These are phyloP conservation scores for Geosmithia morbida DNA, from an alignment of 2,329 filamentous ascomycete genomes.

Conservation along the genomic window DNA sequence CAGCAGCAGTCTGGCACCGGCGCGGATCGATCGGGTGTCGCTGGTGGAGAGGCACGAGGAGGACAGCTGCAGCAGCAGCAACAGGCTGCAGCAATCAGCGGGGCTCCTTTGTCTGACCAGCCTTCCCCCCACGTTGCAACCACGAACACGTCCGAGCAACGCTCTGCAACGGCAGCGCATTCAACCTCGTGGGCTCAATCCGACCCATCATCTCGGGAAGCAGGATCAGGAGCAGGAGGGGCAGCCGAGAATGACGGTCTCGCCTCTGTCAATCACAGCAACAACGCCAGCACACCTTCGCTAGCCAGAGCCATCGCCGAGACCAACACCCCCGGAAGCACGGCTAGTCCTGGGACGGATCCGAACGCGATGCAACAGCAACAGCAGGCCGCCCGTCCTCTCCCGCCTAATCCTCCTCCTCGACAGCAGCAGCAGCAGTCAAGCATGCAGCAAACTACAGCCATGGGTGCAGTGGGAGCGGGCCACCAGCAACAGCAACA, in stretches of 20 bases:
- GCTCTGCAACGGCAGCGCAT: no score
- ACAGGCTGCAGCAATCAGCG: slow-evolving; percentile 2
- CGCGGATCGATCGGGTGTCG: neutral
- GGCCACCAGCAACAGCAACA: no score
- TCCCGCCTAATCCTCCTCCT: neutral
- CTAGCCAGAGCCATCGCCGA: slow-evolving; percentile 8
- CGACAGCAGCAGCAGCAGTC: slow-evolving; percentile 4
- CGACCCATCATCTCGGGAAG: no score
- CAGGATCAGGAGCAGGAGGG: no score
- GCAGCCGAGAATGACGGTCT: slow-evolving; percentile 26
- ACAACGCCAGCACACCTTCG: slow-evolving; percentile 9
- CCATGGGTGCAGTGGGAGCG: no score
- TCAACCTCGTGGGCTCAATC: no score
- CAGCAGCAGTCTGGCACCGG: neutral
- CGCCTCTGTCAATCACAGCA: slow-evolving; percentile 8
- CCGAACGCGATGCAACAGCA: slow-evolving; percentile 20
- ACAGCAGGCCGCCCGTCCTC: slow-evolving; percentile 12
- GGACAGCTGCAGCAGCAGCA: slow-evolving; percentile 7
- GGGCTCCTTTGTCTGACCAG: slow-evolving; percentile 3
- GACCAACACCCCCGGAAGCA: slow-evolving; percentile 9
- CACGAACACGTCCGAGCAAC: no score
- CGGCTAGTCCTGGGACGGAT: slow-evolving; percentile 22
- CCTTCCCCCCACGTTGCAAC: neutral
- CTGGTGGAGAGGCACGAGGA: neutral
- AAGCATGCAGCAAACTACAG: neutral